Evolutionary conservation across 495 filamentous ascomycete species (phyloP).

Genomic region (Neurospora sp.): DNA sequence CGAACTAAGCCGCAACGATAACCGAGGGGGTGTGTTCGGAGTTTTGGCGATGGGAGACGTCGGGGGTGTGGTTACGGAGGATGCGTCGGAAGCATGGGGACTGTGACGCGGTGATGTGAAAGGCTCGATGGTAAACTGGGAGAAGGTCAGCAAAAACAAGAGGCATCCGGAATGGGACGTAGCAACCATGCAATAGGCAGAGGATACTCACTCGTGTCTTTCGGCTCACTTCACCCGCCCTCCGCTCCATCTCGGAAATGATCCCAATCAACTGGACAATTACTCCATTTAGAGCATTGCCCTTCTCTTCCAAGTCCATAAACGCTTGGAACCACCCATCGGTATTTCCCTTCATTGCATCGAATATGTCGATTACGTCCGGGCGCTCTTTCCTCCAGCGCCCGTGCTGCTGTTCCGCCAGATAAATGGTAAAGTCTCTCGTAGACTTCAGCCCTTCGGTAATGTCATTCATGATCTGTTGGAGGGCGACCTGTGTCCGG

Average conservation of each 20-base stretch:
- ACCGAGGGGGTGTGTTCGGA: constrained; percentile 19
- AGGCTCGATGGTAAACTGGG: constrained; percentile 13
- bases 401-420: constrained; percentile 51
- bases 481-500: constrained; percentile 62
- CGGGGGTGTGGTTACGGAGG: constrained; percentile 14
- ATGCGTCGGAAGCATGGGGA: constrained; percentile 17
- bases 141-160: constrained; percentile 1
- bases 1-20: constrained; percentile 23
- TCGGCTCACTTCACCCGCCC: constrained; percentile 63
- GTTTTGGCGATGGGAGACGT: constrained; percentile 16
- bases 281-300: constrained; percentile 47
- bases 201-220: constrained; percentile 41
- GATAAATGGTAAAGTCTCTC: constrained; percentile 64
- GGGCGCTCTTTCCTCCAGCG: constrained; percentile 42
- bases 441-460: constrained; percentile 67
- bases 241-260: constrained; percentile 66
- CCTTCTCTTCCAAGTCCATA: constrained; percentile 56
- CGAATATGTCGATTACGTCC: constrained; percentile 54
- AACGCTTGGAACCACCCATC: constrained; percentile 78
- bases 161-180: background rate
- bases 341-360: constrained; percentile 74
- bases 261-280: constrained; percentile 56
- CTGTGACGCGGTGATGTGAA: constrained; percentile 18
- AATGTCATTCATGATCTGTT: constrained; percentile 68
- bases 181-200: background rate